Base-by-base conservation (phyloP, 208 protist species). In the Trypanosomatidae sp. region DNA sequence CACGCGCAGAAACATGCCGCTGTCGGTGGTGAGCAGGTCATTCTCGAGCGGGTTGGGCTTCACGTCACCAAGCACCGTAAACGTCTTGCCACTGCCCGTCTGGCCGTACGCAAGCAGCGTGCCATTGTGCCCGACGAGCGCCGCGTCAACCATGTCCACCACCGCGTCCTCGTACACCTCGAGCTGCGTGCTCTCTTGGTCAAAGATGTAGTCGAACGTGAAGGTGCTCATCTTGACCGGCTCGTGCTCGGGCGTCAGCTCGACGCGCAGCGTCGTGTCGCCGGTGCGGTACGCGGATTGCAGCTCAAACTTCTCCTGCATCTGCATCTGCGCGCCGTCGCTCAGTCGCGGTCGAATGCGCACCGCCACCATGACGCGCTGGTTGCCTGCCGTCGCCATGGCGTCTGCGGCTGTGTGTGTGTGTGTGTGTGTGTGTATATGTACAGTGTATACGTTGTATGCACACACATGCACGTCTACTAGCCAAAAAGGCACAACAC, bases 41-140 rank as follows among this genome's bases (percentile, higher is more conserved):
- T 87, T 73, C 39, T 71, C 66, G 21, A 81, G 52, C 4, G 72
- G 56, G 48, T 76, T 77, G 26, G 67, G 62, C 39, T 71, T 66
- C 46, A 84, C 66, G 23, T 70, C 70, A 25, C 84, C 82, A 3
- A 94, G 65, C 11, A 92, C 66, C 2, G 72, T 83, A 61, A 83
- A 90, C 27, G 87, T 92, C 61, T 94, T 94, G 27, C 94, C 94
- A 16, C 70, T 80, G 11, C 92, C 86, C 0, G 88, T 96, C 63
- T 96, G 88, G 3, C 91, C 89, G 59, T 94, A 96, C 7, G 84
- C 78, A 15, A 93, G 61, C 1, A 95, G 53, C 1, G 69, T 80
- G 11, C 65, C 74, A 48, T 91, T 90, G 35, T 71, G 68, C 40
- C 85, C 88, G 13, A 78, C 62, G 4, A 96, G 61, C 5, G 82